Conservation (phyloP, 352 stramenopile genomes). For the Phytophthora palmivora region DNA sequence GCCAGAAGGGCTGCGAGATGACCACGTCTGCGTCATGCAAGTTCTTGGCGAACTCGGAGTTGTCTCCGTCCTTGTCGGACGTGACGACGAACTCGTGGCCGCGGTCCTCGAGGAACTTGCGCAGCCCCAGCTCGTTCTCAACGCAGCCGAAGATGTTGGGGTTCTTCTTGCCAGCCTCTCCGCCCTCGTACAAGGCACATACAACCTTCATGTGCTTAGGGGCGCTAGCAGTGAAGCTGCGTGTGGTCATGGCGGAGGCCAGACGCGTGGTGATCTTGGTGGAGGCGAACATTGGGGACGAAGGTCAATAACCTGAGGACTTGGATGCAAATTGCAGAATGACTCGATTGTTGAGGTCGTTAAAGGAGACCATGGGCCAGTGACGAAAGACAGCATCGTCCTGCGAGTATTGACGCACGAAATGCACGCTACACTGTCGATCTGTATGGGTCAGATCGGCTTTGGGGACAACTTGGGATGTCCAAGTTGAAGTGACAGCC, state of each 20-base stretch:
- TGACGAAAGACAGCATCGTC: neutral
- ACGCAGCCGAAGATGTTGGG: constrained; percentile 51
- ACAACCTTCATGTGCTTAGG: constrained; percentile 45
- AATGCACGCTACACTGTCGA: neutral
- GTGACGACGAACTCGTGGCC: constrained; percentile 54
- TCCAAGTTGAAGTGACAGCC: constrained; percentile 20
- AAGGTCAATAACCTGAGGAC: constrained; percentile 12
- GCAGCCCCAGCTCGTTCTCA: constrained; percentile 49
- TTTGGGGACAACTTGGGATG: constrained; percentile 2
- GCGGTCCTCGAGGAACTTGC: constrained; percentile 49
- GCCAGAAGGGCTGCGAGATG: constrained; percentile 62
- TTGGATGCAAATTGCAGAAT: constrained; percentile 33
- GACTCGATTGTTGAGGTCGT: constrained; percentile 7
- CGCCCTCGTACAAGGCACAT: constrained; percentile 43
- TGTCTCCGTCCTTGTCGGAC: constrained; percentile 53
- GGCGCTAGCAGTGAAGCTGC: constrained; percentile 35
- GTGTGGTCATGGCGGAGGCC: constrained; percentile 14
- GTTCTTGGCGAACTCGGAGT: constrained; percentile 49
- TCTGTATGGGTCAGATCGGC: neutral
- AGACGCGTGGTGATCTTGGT: constrained; percentile 30
- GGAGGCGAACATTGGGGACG: constrained; percentile 26
- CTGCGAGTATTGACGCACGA: constrained; percentile 2
- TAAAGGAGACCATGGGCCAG: neutral
- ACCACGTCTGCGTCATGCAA: constrained; percentile 50
- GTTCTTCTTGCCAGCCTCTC: constrained; percentile 32